Percentiles rank a stretch among this genome's conserved stretches.
These are phyloP conservation scores for Pseudotulostoma volvatum DNA, from an alignment of 495 filamentous ascomycete genomes.

Conservation along the genomic window DNA sequence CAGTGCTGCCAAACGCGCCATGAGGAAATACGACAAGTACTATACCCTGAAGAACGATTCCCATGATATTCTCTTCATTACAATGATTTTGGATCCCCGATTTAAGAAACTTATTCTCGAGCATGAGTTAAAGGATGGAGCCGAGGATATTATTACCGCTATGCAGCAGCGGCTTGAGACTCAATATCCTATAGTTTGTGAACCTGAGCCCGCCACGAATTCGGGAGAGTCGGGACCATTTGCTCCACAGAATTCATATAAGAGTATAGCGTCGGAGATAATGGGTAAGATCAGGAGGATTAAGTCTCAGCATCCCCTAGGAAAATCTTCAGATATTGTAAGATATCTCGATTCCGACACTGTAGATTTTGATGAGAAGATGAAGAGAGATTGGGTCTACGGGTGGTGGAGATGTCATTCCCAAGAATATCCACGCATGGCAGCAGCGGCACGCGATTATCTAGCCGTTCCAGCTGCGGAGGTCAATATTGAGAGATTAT, in stretches of 20 bases:
- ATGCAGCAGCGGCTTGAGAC: not conserved
- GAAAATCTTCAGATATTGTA: not conserved
- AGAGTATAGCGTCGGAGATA: not conserved
- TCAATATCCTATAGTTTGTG: not conserved
- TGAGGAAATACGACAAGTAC: constrained; percentile 8
- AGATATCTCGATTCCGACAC: not conserved
- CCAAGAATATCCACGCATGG: constrained; percentile 2
- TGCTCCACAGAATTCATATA: not conserved
- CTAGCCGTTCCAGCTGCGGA: constrained; percentile 3
- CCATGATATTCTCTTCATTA: constrained; percentile 2
- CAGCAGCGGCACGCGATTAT: constrained; percentile 4
- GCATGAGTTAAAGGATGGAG: constrained; percentile 3
- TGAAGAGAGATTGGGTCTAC: constrained; percentile 2
- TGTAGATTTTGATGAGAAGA: not conserved
- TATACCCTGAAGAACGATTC: constrained; percentile 6
- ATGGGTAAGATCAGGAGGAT: not conserved
- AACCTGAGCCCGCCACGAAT: not conserved
- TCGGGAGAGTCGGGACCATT: not conserved
- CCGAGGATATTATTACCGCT: not conserved
- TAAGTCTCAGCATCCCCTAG: not conserved
- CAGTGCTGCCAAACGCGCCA: constrained; percentile 3
- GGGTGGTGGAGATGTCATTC: constrained; percentile 3
- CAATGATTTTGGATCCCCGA: constrained; percentile 4
- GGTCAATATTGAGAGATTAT: not conserved
- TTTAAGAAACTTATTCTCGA: constrained; percentile 3